Conservation (phyloP, 192 early-diverging fungal genomes). For the Coemansia sp. region DNA sequence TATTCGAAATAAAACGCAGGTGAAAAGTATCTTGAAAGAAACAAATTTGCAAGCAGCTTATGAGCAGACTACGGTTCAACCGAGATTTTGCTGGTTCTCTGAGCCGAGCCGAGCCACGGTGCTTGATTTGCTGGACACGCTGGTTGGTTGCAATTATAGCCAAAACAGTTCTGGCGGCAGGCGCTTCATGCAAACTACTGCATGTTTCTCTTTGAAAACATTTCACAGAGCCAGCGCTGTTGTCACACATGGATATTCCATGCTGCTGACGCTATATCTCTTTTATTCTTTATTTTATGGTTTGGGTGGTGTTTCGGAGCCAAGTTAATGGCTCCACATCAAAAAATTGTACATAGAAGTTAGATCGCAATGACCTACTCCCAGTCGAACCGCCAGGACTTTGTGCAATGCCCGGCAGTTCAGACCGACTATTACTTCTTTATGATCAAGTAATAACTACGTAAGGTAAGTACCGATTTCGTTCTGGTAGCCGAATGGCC, state of each 20-base stretch:
- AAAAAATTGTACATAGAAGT: slow-evolving; percentile 42
- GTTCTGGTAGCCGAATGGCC: slow-evolving; percentile 6
- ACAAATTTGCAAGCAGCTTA: no score
- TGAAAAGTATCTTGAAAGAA: no score
- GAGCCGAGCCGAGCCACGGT: no score
- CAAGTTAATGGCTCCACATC: slow-evolving; percentile 38
- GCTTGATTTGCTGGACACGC: no score
- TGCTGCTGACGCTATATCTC: not conserved
- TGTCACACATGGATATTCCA: no score
- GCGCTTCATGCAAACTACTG: not conserved
- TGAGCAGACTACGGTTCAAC: no score
- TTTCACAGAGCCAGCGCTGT: no score
- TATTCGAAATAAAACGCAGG: slow-evolving; percentile 4
- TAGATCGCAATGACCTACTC: slow-evolving; percentile 35
- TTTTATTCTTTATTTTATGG: not conserved
- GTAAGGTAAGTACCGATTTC: slow-evolving; percentile 37
- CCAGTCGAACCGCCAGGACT: slow-evolving; percentile 34
- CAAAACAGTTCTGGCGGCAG: no score
- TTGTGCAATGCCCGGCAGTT: slow-evolving; percentile 44
- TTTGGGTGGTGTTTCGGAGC: slow-evolving; percentile 21
- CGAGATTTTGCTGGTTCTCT: no score
- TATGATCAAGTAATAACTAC: slow-evolving; percentile 27
- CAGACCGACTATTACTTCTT: slow-evolving; percentile 22
- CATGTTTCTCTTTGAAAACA: not conserved
- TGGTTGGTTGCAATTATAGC: no score